Conservation (phyloP, 106 monocot genomes). For the Platanthera zijinensis region DNA sequence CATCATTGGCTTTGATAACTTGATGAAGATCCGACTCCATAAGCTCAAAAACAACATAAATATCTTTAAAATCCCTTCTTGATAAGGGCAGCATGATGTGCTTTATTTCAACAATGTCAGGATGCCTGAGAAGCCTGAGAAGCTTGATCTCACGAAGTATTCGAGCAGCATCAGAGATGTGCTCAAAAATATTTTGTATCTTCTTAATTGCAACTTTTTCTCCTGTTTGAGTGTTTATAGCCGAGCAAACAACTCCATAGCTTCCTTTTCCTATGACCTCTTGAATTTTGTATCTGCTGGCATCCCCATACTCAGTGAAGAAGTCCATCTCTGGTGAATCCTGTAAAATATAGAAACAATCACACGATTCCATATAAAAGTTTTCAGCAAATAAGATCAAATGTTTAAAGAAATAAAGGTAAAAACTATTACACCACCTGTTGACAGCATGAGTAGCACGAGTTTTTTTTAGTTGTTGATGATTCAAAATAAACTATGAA, state of each 20-base stretch:
- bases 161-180: constrained; percentile 74
- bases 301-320: constrained; percentile 80
- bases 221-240: constrained; percentile 54
- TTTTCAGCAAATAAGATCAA: neutral
- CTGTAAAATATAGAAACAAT: constrained; percentile 18
- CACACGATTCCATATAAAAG: neutral
- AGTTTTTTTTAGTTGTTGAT: too few relatives aligned
- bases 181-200: constrained; percentile 76
- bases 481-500: too few relatives aligned
- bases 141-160: constrained; percentile 86
- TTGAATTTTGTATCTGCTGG: constrained; percentile 59
- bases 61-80: constrained; percentile 73
- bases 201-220: constrained; percentile 84
- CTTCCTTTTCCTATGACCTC: constrained; percentile 89
- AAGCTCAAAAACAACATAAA: constrained; percentile 33
- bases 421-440: too few relatives aligned
- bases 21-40: constrained; percentile 63
- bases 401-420: too few relatives aligned
- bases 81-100: constrained; percentile 70
- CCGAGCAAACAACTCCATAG: constrained; percentile 83
- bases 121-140: constrained; percentile 69
- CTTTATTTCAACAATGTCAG: constrained; percentile 81
- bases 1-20: constrained; percentile 82
- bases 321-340: constrained; percentile 46
- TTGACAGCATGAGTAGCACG: too few relatives aligned